A percentile compares a stretch with the other conserved stretches of the same genome.
Conservation (phyloP, 2,329 filamentous ascomycete genomes). For the Diplocarpon mali region DNA sequence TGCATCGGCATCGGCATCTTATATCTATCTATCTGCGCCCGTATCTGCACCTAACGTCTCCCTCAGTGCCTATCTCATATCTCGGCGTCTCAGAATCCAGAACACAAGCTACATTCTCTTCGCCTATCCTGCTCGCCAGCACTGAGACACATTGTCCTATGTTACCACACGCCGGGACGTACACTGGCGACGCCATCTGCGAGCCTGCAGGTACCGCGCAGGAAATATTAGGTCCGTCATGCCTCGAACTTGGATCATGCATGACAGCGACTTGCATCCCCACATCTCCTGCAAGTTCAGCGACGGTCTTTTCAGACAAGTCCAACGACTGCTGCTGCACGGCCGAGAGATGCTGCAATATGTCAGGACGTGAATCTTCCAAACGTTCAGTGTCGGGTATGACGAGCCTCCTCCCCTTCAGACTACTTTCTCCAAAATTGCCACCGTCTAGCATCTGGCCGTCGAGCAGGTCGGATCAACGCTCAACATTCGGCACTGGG, state of each 20-base stretch:
- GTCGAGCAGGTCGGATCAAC: slow-evolving; percentile 2
- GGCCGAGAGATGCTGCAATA: not conserved
- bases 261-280: not conserved
- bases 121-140: slow-evolving; percentile 4
- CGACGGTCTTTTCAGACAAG: not conserved
- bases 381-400: slow-evolving; percentile 20
- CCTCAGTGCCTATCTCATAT: too few species aligned
- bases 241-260: slow-evolving; percentile 3
- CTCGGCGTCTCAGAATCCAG: not conserved
- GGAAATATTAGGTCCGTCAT: slow-evolving; percentile 9
- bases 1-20: too few species aligned
- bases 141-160: slow-evolving; percentile 8
- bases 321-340: not conserved
- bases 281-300: slow-evolving; percentile 3
- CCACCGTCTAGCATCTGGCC: slow-evolving; percentile 8
- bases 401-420: slow-evolving; percentile 20
- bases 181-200: slow-evolving; percentile 2
- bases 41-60: too few species aligned
- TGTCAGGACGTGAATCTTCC: slow-evolving; percentile 2
- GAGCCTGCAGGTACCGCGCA: slow-evolving; percentile 7
- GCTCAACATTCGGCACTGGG: slow-evolving; percentile 8
- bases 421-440: slow-evolving; percentile 13
- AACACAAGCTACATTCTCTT: not conserved
- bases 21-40: too few species aligned
- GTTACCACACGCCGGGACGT: slow-evolving; percentile 3